These are phyloP conservation scores for Neurospora sp. DNA, from an alignment of 495 filamentous ascomycete genomes.

Conservation along the genomic window DNA sequence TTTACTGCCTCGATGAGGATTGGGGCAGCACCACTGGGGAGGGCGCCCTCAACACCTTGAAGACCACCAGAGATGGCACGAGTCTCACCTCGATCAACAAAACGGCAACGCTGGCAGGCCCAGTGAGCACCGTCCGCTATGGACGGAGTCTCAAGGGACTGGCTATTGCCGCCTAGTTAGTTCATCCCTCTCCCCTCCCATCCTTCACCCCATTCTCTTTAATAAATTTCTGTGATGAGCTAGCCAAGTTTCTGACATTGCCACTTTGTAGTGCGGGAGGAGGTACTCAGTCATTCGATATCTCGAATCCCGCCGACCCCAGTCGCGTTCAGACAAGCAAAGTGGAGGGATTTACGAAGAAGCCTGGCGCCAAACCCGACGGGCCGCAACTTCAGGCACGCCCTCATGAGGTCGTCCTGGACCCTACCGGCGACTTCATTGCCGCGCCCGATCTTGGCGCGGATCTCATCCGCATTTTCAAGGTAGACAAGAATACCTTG, in stretches of 20 bases:
- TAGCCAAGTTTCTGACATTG: constrained; percentile 1
- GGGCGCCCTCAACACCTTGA: constrained; percentile 32
- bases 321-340: too few relatives aligned
- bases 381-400: constrained; percentile 12
- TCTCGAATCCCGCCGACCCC: constrained; percentile 21
- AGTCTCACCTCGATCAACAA: constrained; percentile 25
- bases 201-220: not conserved
- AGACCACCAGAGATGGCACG: constrained; percentile 20
- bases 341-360: too few relatives aligned
- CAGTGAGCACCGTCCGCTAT: constrained; percentile 37
- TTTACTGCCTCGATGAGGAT: constrained; percentile 56
- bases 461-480: constrained; percentile 58
- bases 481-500: constrained; percentile 34
- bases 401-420: constrained; percentile 49
- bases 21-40: constrained; percentile 21
- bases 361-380: too few relatives aligned
- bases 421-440: constrained; percentile 56
- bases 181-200: not conserved
- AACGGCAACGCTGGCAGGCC: constrained; percentile 25
- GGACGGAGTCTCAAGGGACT: constrained; percentile 29
- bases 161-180: constrained; percentile 43
- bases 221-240: not conserved
- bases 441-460: constrained; percentile 62
- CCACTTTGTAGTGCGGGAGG: constrained; percentile 11
- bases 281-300: constrained; percentile 13